Percentiles rank a stretch among this genome's conserved stretches.
These are phyloP conservation scores for Phaffia australis DNA, from an alignment of 768 basidiomycete species.

Conservation along the genomic window DNA sequence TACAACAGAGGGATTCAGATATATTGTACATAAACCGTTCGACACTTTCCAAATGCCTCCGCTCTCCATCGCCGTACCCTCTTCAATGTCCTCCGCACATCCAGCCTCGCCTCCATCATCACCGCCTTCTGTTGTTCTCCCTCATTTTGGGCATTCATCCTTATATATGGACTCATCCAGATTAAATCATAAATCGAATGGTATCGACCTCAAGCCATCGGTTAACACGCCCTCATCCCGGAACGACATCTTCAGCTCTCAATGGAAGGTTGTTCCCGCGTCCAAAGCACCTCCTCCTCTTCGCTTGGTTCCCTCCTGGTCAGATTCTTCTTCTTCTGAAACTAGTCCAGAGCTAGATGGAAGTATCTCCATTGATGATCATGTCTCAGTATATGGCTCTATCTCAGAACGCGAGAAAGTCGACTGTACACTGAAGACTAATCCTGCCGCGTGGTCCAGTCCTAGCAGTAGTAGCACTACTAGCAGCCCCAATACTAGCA, in stretches of 20 bases:
- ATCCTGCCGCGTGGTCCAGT: conserved; percentile 3
- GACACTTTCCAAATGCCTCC: too few relatives aligned
- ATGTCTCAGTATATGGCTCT: too few relatives aligned
- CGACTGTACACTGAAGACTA: neutral
- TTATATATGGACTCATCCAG: neutral
- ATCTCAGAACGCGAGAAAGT: neutral
- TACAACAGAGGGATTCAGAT: too few relatives aligned
- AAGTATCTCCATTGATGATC: too few relatives aligned
- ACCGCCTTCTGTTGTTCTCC: neutral
- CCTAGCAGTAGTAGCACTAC: conserved; percentile 1
- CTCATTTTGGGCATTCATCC: neutral
- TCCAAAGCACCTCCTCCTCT: too few relatives aligned
- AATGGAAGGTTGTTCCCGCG: neutral
- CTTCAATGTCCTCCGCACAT: neutral
- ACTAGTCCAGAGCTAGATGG: neutral
- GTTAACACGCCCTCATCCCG: neutral
- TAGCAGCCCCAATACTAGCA: neutral
- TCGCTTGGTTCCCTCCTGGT: neutral
- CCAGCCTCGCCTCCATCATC: conserved; percentile 1
- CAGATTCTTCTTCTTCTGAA: conserved; percentile 1
- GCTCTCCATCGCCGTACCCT: neutral
- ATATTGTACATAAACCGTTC: too few relatives aligned
- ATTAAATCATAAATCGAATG: neutral
- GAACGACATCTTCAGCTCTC: conserved; percentile 5
- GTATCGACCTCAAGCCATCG: too few relatives aligned